Conservation (phyloP, 2,329 filamentous ascomycete genomes). For the Colletotrichum chrysophilum region DNA sequence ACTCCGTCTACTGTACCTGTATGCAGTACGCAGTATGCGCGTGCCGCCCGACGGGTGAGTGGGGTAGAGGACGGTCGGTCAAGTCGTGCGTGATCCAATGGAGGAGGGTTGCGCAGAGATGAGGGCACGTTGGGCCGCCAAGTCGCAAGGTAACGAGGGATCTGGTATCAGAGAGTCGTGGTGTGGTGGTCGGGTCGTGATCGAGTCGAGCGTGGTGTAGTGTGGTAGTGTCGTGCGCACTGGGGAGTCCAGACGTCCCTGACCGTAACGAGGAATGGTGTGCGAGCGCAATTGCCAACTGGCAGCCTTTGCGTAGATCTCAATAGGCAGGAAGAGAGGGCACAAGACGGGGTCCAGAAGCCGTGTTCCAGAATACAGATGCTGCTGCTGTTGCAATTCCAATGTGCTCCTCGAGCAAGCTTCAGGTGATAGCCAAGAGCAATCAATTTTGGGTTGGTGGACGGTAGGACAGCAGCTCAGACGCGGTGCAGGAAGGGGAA, state of each 20-base stretch:
- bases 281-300: conserved; percentile 10
- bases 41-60: conserved; percentile 14
- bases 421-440: conserved; percentile 4
- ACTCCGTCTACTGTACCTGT: neutral
- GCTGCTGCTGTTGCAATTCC: neutral
- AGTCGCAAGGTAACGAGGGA: conserved; percentile 14
- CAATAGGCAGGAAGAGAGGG: neutral
- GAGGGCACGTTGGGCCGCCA: conserved; percentile 13
- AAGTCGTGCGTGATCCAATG: conserved; percentile 11
- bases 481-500: conserved; percentile 1
- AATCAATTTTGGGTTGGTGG: neutral
- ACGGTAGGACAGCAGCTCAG: neutral
- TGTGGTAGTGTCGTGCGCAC: neutral
- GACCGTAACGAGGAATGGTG: conserved; percentile 6
- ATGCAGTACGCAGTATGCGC: neutral
- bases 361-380: conserved; percentile 1
- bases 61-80: conserved; percentile 15
- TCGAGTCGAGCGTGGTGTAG: neutral
- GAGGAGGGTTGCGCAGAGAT: neutral
- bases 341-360: neutral
- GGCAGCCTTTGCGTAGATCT: conserved; percentile 8
- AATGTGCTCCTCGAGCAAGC: neutral
- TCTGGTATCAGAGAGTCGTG: conserved; percentile 3
- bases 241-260: neutral
- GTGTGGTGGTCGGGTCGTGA: conserved; percentile 3